Evolutionary conservation across 495 filamentous ascomycete species (phyloP), one percentile per base, ranked within the genome.

Genomic region (Pyronema omphalodes): DNA sequence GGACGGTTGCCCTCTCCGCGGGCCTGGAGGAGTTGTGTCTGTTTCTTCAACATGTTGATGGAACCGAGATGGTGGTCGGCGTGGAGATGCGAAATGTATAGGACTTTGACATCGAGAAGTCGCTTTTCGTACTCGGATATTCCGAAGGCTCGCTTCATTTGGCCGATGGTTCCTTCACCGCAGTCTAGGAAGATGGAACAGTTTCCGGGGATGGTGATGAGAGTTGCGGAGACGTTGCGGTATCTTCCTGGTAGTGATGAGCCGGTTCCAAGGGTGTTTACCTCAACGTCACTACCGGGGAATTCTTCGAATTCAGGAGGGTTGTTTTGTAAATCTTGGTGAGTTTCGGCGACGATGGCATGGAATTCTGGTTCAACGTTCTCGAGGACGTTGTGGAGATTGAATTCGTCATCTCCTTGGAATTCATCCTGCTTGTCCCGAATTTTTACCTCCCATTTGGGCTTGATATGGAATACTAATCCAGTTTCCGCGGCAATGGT

Each of bases 61-160:
- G 80, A 84, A 34, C 91, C 91, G 15, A 96, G 76, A 62, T 99
- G 91, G 67, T 99, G 91, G 70, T 99, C 91, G 29, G 91, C 91
- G 63, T 99, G 91, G 50, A 89, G 68, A 67, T 99, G 91, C 62
- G 84, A 89, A 63, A 99, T 89, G 82, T 85, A 95, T 52, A 99
- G 83, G 58, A 78, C 74, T 37, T 82, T 84, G 23, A 99, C 71
- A 55, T 94, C 84, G 52, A 71, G 70, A 9, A 96, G 70, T 9
- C 94, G 70, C 36, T 79, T 74, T n/a, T 71, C 70, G 5, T 88
- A 66, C 58, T 86, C 73, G 17, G 71, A 67, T 4, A 72, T 68
- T 3, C 72, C 71, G 60, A 81, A 93, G 3, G 83, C 68, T 41
- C 91, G 83, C 52, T 77, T 77, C 17, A 99, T 67, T 63, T 95